These are phyloP conservation scores for Chaetomium fimeti DNA, from an alignment of 495 filamentous ascomycete genomes.

Conservation along the genomic window DNA sequence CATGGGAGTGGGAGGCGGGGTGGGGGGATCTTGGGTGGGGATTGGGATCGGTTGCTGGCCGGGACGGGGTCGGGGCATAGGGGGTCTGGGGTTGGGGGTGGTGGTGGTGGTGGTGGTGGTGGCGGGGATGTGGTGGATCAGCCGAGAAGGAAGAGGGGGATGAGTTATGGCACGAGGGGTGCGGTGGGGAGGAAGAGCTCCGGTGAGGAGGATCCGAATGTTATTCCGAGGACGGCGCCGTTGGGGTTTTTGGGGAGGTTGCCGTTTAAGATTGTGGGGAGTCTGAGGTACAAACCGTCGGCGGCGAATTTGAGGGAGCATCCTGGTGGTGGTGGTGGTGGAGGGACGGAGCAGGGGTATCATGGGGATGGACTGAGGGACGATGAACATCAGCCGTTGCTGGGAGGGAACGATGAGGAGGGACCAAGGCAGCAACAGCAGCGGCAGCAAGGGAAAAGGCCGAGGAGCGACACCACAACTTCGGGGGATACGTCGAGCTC, in stretches of 20 bases:
- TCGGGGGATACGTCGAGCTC: conserved; percentile 85
- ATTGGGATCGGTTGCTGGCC: conserved; percentile 82
- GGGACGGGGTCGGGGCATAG: conserved; percentile 59
- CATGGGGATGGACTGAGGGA: conserved; percentile 29
- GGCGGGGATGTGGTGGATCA: conserved; percentile 55
- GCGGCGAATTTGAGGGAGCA: conserved; percentile 91
- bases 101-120: conserved; percentile 32
- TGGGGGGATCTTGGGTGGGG: conserved; percentile 66
- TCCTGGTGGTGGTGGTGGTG: conserved; percentile 51
- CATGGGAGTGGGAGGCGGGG: conserved; percentile 67
- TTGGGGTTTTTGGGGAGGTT: conserved; percentile 83
- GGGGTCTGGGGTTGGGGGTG: conserved; percentile 30
- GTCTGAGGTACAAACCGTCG: conserved; percentile 81
- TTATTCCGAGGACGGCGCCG: conserved; percentile 83
- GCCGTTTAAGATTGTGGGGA: conserved; percentile 81
- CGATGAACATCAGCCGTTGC: conserved; percentile 69
- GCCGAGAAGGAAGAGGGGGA: conserved; percentile 70
- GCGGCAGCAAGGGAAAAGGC: conserved; percentile 53
- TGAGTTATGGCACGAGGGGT: conserved; percentile 82
- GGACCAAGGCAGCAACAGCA: conserved; percentile 36
- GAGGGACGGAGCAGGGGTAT: conserved; percentile 45
- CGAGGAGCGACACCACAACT: conserved; percentile 72
- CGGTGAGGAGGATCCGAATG: conserved; percentile 75
- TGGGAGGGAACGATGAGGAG: conserved; percentile 57
- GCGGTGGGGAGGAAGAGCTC: conserved; percentile 63